Conservation (phyloP, 2,329 filamentous ascomycete genomes). For the Calonectria pauciramosa region DNA sequence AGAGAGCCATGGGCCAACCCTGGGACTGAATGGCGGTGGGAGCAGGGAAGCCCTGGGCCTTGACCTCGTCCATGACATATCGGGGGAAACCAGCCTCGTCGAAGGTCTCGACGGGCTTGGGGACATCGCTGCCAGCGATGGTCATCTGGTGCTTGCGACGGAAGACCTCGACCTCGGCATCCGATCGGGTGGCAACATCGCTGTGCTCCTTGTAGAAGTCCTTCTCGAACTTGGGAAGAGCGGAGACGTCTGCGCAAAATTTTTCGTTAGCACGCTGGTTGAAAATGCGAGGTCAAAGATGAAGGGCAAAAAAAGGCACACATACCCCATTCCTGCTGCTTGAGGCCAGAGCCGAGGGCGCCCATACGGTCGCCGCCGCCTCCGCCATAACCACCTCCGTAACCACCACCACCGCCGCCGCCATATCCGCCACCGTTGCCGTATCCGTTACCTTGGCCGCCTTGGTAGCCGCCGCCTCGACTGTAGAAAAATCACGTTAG, state of each 20-base stretch:
- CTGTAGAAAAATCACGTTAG: conserved; percentile 58
- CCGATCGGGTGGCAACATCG: conserved; percentile 79
- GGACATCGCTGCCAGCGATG: conserved; percentile 83
- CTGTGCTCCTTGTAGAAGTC: conserved; percentile 98
- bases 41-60: conserved; percentile 94
- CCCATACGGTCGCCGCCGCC: conserved; percentile 95
- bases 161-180: conserved; percentile 88
- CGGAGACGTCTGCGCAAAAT: conserved; percentile 72
- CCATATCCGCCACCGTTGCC: conserved; percentile 54
- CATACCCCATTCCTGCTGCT: conserved; percentile 91
- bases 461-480: conserved; percentile 50
- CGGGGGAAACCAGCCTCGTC: conserved; percentile 97
- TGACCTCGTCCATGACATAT: conserved; percentile 99
- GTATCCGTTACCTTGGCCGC: conserved; percentile 51
- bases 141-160: conserved; percentile 88
- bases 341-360: conserved; percentile 87
- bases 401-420: conserved; percentile 47
- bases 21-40: conserved; percentile 98
- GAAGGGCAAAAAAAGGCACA: conserved; percentile 42
- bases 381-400: conserved; percentile 61
- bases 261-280: conserved; percentile 40
- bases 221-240: conserved; percentile 97
- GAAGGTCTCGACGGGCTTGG: conserved; percentile 95
- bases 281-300: conserved; percentile 27
- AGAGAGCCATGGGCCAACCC: conserved; percentile 99